Evolutionary conservation across 768 basidiomycete genomes (phyloP).

Genomic region (Tulasnella sp.): DNA sequence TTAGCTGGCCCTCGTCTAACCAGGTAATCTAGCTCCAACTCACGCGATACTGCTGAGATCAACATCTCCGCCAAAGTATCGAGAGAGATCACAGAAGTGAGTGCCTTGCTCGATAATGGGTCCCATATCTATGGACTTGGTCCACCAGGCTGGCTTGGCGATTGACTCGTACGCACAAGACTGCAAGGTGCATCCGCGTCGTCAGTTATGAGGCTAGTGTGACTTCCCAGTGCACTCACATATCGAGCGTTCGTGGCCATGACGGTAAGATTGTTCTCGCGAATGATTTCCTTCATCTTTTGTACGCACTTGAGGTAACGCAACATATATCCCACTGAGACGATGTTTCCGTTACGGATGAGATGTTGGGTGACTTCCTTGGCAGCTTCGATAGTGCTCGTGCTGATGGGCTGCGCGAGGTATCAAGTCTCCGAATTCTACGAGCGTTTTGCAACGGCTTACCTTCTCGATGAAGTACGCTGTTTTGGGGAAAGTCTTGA

Average conservation of each 20-base stretch:
- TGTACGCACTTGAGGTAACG: slow-evolving; percentile 89
- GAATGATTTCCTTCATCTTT: slow-evolving; percentile 92
- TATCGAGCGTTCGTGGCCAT: slow-evolving; percentile 96
- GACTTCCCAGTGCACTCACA: too few relatives aligned
- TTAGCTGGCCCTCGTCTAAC: too few relatives aligned
- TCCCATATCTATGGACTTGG: slow-evolving; percentile 80
- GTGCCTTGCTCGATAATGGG: slow-evolving; percentile 89
- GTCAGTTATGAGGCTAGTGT: too few relatives aligned
- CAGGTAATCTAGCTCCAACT: too few relatives aligned
- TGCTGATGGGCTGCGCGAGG: too few relatives aligned
- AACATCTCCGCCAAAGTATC: slow-evolving; percentile 95
- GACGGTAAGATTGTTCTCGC: slow-evolving; percentile 86
- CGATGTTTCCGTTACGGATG: neutral
- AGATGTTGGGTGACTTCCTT: neutral
- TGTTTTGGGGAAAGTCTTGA: slow-evolving; percentile 79
- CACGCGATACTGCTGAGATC: slow-evolving; percentile 59
- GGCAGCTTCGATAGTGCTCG: too few relatives aligned
- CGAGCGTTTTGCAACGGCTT: too few relatives aligned
- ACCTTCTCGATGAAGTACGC: slow-evolving; percentile 83
- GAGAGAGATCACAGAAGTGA: slow-evolving; percentile 93
- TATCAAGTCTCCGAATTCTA: too few relatives aligned
- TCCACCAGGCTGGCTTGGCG: slow-evolving; percentile 85
- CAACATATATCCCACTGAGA: slow-evolving; percentile 66
- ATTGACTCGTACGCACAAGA: slow-evolving; percentile 58
- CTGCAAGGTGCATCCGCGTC: too few relatives aligned